phyloP scores from a whole-genome alignment of 2,329 filamentous ascomycete species.

The Alternaria solani region DNA sequence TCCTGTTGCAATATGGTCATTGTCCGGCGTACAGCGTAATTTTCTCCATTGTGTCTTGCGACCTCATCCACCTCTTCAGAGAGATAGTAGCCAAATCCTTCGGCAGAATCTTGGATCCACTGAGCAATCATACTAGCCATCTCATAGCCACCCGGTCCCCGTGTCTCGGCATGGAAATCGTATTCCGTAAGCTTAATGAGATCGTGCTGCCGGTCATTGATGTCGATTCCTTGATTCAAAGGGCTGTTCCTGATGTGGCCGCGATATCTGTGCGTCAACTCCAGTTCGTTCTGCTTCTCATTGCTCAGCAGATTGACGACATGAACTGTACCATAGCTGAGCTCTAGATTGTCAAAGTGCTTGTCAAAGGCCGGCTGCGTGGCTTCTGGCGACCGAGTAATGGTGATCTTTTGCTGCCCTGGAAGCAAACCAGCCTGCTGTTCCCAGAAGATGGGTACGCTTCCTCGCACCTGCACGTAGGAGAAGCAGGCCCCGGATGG shows the following conservation, averaged over 20 bases:
- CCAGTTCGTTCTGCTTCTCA: conserved; percentile 83
- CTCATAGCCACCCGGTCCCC: conserved; percentile 85
- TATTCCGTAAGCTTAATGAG: conserved; percentile 85
- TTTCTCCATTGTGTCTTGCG: conserved; percentile 53
- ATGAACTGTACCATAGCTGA: conserved; percentile 88
- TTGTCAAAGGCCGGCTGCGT: conserved; percentile 95
- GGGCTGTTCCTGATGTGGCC: conserved; percentile 78
- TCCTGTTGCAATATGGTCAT: conserved; percentile 87
- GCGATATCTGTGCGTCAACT: conserved; percentile 81
- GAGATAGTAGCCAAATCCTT: conserved; percentile 92
- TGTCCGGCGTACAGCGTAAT: conserved; percentile 51
- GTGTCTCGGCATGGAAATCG: conserved; percentile 95
- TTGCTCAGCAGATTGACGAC: conserved; percentile 94
- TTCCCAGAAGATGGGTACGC: conserved; percentile 97
- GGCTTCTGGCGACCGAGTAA: conserved; percentile 87
- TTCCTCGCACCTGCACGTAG: conserved; percentile 90
- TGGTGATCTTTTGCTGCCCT: conserved; percentile 90
- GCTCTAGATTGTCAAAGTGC: conserved; percentile 87
- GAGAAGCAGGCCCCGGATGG: conserved; percentile 83
- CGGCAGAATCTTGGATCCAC: conserved; percentile 79
- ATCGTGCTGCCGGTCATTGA: conserved; percentile 69
- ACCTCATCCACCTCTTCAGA: conserved; percentile 73
- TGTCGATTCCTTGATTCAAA: conserved; percentile 68
- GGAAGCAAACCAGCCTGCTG: conserved; percentile 87
- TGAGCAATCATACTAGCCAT: conserved; percentile 84